Evolutionary conservation across 192 early-diverging fungal species (phyloP).

Genomic region (Podila horticola): DNA sequence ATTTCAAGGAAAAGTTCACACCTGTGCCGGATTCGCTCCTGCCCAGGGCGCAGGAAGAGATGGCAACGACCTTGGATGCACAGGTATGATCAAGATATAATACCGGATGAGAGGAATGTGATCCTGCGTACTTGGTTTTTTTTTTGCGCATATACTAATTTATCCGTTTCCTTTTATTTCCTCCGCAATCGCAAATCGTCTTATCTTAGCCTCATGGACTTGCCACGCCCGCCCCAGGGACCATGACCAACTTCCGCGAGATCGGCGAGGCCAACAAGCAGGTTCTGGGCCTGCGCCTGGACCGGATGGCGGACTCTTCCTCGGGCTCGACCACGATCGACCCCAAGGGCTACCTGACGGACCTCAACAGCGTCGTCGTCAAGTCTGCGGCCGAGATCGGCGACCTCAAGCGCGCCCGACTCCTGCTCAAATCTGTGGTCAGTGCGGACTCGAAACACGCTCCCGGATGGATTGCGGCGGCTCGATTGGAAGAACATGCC

Average conservation of each 20-base stretch:
- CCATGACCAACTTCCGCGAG: conserved; percentile 88
- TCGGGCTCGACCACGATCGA: conserved; percentile 92
- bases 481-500: conserved; percentile 94
- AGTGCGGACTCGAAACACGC: conserved; percentile 96
- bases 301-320: conserved; percentile 90
- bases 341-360: conserved; percentile 96
- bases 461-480: conserved; percentile 98
- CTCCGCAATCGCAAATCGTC: background rate
- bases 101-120: background rate
- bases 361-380: conserved; percentile 83
- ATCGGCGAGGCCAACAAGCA: conserved; percentile 94
- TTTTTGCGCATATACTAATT: too few species aligned
- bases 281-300: conserved; percentile 90
- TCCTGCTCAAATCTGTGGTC: conserved; percentile 90
- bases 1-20: conserved; percentile 63
- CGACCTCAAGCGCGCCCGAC: conserved; percentile 92
- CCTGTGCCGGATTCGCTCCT: conserved; percentile 74
- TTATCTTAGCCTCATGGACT: conserved; percentile 62
- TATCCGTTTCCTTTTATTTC: background rate
- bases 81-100: conserved; percentile 52
- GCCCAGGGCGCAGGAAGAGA: conserved; percentile 63
- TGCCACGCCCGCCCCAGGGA: conserved; percentile 67
- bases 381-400: conserved; percentile 85
- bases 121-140: too few species aligned
- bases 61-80: conserved; percentile 70